phyloP scores from a whole-genome alignment of 495 filamentous ascomycete genomes.

The Xylaria venustula region DNA sequence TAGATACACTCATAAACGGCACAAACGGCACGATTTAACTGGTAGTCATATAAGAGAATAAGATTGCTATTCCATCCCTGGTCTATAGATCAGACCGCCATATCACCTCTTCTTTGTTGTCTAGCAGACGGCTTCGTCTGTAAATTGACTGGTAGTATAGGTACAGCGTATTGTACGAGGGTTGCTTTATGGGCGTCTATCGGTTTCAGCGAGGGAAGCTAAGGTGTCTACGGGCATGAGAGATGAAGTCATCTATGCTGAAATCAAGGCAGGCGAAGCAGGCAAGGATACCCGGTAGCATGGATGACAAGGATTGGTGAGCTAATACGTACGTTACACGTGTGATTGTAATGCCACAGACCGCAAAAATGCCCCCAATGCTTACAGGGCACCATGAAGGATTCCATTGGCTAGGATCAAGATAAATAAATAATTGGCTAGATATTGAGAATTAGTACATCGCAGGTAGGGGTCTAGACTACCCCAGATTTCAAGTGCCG shows the following conservation, averaged over 20 bases:
- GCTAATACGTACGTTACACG: neutral
- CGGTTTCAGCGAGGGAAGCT: no score
- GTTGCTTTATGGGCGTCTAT: no score
- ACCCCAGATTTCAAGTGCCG: no score
- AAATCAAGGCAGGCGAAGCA: conserved; percentile 8
- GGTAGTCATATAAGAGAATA: neutral
- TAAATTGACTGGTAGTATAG: neutral
- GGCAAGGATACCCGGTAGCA: neutral
- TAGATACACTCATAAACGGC: no score
- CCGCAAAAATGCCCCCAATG: no score
- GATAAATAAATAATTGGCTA: no score
- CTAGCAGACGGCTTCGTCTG: neutral
- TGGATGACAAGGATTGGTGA: neutral
- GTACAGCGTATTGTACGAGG: no score
- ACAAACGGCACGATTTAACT: no score
- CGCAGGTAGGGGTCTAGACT: no score
- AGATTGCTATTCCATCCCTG: neutral
- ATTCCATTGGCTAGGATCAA: no score
- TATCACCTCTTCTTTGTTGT: neutral
- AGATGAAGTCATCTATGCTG: conserved; percentile 3
- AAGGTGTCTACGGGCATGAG: neutral
- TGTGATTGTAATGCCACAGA: neutral
- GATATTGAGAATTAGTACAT: no score
- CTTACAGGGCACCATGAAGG: no score
- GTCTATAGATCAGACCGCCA: neutral